Percentiles rank a stretch among this genome's conserved stretches.
phyloP scores from a whole-genome alignment of 2,329 filamentous ascomycete species.

The Grosmannia serpens region DNA sequence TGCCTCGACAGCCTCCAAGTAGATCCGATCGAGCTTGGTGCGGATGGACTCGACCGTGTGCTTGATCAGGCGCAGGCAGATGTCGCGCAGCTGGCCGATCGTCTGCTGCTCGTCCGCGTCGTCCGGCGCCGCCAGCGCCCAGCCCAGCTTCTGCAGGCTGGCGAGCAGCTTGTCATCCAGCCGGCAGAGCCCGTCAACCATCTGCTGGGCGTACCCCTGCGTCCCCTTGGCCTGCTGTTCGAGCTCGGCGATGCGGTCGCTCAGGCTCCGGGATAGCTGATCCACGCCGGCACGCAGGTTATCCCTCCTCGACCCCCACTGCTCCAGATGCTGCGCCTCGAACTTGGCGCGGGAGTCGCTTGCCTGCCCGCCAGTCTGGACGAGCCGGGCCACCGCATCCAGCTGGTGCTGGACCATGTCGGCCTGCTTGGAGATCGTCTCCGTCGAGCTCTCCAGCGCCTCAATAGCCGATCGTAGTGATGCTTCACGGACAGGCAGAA shows the following conservation, averaged over 20 bases:
- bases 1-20: slow-evolving; percentile 33
- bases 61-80: slow-evolving; percentile 46
- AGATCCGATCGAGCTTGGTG: slow-evolving; percentile 43
- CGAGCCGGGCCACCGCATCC: slow-evolving; percentile 43
- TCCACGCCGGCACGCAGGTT: slow-evolving; percentile 33
- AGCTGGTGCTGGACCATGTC: slow-evolving; percentile 50
- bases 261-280: slow-evolving; percentile 34
- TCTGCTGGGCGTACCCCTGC: slow-evolving; percentile 32
- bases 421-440: slow-evolving; percentile 51
- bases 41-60: slow-evolving; percentile 43
- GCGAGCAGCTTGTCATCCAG: slow-evolving; percentile 55
- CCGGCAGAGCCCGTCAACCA: slow-evolving; percentile 37
- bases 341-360: slow-evolving; percentile 22
- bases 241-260: slow-evolving; percentile 33
- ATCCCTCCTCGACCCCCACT: slow-evolving; percentile 27
- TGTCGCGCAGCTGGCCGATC: slow-evolving; percentile 46
- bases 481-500: slow-evolving; percentile 43
- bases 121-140: slow-evolving; percentile 40
- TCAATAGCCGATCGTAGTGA: slow-evolving; percentile 51
- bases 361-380: slow-evolving; percentile 27
- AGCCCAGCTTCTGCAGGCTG: slow-evolving; percentile 54
- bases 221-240: slow-evolving; percentile 38
- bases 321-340: slow-evolving; percentile 24
- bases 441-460: slow-evolving; percentile 53
- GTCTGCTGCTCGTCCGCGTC: slow-evolving; percentile 32